These are phyloP conservation scores for Zymoseptoria brevis DNA, from an alignment of 2,329 filamentous ascomycete genomes.

Conservation along the genomic window DNA sequence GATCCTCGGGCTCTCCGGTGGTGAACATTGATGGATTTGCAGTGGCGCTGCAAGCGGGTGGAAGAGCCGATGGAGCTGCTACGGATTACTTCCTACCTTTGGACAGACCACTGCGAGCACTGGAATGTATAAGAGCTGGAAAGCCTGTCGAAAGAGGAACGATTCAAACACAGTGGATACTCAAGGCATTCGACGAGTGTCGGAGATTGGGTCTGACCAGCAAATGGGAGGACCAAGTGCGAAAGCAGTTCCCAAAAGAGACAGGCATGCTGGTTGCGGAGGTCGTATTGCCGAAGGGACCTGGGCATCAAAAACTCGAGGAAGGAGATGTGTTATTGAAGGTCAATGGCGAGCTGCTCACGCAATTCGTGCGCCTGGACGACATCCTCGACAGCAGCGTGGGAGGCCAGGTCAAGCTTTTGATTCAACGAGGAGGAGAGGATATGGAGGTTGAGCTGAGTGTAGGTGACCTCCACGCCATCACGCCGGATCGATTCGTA, in stretches of 20 bases:
- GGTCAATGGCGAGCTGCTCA: conserved; percentile 87
- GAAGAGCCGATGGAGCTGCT: conserved; percentile 85
- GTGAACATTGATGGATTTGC: conserved; percentile 91
- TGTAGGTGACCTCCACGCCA: conserved; percentile 84
- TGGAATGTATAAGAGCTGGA: conserved; percentile 73
- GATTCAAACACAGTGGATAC: conserved; percentile 95
- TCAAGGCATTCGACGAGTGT: conserved; percentile 97
- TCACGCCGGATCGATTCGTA: conserved; percentile 93
- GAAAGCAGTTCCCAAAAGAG: conserved; percentile 78
- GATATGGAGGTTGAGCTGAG: conserved; percentile 76
- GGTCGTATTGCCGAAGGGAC: conserved; percentile 84
- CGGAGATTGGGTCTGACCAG: conserved; percentile 76
- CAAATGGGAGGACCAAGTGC: conserved; percentile 77
- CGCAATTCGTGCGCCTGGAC: conserved; percentile 85
- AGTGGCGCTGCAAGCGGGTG: conserved; percentile 87
- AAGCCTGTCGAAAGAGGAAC: conserved; percentile 77
- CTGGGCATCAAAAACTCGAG: conserved; percentile 76
- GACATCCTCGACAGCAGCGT: conserved; percentile 87
- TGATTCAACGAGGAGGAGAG: conserved; percentile 81
- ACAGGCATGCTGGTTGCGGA: conserved; percentile 96
- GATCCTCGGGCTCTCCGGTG: conserved; percentile 95
- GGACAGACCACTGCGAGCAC: conserved; percentile 77
- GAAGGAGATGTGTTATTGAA: conserved; percentile 92
- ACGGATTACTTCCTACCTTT: conserved; percentile 96
- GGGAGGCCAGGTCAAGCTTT: conserved; percentile 64